Conservation (phyloP, 371 early-diverging fungal genomes). For the Mucor velutinosus region DNA sequence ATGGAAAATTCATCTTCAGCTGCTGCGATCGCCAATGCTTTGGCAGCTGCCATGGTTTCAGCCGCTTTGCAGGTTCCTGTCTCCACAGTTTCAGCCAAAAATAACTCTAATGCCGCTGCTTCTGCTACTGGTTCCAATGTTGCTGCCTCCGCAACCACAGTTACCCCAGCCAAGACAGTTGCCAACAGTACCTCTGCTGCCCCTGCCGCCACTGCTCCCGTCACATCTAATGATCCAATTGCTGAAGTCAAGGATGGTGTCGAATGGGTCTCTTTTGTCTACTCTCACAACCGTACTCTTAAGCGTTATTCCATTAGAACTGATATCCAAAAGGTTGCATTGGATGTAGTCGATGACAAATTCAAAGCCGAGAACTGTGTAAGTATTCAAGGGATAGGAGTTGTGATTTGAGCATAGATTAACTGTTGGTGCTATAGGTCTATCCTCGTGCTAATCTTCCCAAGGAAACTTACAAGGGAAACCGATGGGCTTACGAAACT, state of each 20-base stretch:
- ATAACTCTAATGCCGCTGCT: background rate
- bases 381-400: slow-evolving; percentile 19
- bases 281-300: slow-evolving; percentile 64
- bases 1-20: slow-evolving; percentile 15
- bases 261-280: slow-evolving; percentile 75
- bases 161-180: slow-evolving; percentile 17
- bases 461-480: slow-evolving; percentile 78
- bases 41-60: slow-evolving; percentile 38
- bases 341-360: slow-evolving; percentile 67
- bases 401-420: background rate
- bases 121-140: background rate
- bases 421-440: slow-evolving; percentile 29
- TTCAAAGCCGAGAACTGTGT: slow-evolving; percentile 86
- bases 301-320: slow-evolving; percentile 78
- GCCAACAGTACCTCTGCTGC: background rate
- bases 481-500: slow-evolving; percentile 94
- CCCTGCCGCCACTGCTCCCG: background rate
- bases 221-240: slow-evolving; percentile 39
- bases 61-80: slow-evolving; percentile 23
- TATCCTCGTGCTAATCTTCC: slow-evolving; percentile 75
- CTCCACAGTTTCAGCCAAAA: background rate
- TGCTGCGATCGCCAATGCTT: slow-evolving; percentile 34
- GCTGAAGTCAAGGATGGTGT: slow-evolving; percentile 60
- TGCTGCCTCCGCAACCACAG: slow-evolving; percentile 4
- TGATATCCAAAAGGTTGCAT: slow-evolving; percentile 77